These are phyloP conservation scores for Fraxinus dipetala DNA, from an alignment of 305 asterid genomes.

Conservation along the genomic window DNA sequence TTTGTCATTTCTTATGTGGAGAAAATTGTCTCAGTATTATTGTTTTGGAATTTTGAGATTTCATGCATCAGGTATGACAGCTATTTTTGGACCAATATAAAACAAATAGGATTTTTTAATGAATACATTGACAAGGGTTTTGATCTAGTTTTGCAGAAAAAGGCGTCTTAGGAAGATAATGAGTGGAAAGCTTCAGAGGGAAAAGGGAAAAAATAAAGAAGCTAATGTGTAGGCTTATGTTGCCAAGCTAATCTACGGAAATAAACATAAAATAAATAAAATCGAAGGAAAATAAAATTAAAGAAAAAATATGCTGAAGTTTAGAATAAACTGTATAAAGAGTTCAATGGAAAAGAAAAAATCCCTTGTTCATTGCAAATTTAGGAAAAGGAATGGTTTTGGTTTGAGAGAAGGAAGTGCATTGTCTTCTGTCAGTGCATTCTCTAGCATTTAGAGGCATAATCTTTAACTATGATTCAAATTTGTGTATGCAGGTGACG, in stretches of 20 bases:
- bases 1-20: conserved; percentile 25
- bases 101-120: not conserved
- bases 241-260: conserved; percentile 1
- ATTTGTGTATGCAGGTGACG: conserved; percentile 62
- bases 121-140: not conserved
- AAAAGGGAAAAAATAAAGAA: not conserved
- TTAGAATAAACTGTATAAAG: not conserved
- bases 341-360: not conserved
- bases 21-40: conserved; percentile 8
- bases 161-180: not conserved
- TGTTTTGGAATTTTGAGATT: conserved; percentile 5
- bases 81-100: not conserved
- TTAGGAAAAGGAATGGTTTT: conserved; percentile 2
- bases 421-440: not conserved
- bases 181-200: not conserved
- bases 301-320: not conserved
- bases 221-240: not conserved
- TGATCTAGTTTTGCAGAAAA: not conserved
- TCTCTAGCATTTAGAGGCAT: conserved; percentile 5
- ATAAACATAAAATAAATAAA: not conserved
- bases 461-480: conserved; percentile 12
- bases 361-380: conserved; percentile 8
- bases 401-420: not conserved
- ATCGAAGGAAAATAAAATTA: not conserved
- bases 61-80: not conserved